phyloP scores from a whole-genome alignment of 495 filamentous ascomycete genomes.

The Parmelia sp. region DNA sequence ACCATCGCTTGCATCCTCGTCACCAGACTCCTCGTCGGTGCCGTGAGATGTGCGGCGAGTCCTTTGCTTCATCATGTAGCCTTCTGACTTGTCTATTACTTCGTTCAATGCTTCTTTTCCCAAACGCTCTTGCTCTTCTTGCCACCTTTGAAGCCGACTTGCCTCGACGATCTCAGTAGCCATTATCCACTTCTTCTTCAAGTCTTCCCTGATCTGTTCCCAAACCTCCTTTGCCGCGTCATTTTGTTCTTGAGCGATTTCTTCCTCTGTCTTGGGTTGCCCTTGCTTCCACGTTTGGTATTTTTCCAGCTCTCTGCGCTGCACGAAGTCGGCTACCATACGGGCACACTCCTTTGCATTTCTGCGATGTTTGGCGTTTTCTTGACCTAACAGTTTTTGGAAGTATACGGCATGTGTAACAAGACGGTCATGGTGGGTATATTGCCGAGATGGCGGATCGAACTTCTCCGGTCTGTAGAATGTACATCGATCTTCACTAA shows the following conservation, averaged over 20 bases:
- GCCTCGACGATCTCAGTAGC: slow-evolving; percentile 69
- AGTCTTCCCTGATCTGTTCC: slow-evolving; percentile 60
- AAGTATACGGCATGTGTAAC: slow-evolving; percentile 75
- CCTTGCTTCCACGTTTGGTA: slow-evolving; percentile 55
- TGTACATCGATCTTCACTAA: slow-evolving; percentile 65
- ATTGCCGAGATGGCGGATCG: slow-evolving; percentile 65
- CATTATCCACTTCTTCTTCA: slow-evolving; percentile 73
- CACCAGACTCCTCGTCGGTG: slow-evolving; percentile 38
- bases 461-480: slow-evolving; percentile 72
- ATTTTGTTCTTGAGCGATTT: slow-evolving; percentile 46
- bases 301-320: slow-evolving; percentile 40
- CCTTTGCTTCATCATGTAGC: slow-evolving; percentile 46
- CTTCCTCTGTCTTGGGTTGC: slow-evolving; percentile 64
- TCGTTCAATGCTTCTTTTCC: slow-evolving; percentile 78
- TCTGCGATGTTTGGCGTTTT: slow-evolving; percentile 63
- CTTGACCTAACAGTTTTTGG: slow-evolving; percentile 65
- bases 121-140: slow-evolving; percentile 73
- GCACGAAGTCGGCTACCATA: slow-evolving; percentile 32
- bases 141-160: slow-evolving; percentile 66
- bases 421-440: slow-evolving; percentile 79
- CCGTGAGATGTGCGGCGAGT: slow-evolving; percentile 44
- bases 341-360: slow-evolving; percentile 59
- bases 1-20: slow-evolving; percentile 43
- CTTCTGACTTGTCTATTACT: slow-evolving; percentile 65
- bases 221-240: slow-evolving; percentile 49